phyloP scores from a whole-genome alignment of 257 asterid genomes.

The Fraxinus anomala region DNA sequence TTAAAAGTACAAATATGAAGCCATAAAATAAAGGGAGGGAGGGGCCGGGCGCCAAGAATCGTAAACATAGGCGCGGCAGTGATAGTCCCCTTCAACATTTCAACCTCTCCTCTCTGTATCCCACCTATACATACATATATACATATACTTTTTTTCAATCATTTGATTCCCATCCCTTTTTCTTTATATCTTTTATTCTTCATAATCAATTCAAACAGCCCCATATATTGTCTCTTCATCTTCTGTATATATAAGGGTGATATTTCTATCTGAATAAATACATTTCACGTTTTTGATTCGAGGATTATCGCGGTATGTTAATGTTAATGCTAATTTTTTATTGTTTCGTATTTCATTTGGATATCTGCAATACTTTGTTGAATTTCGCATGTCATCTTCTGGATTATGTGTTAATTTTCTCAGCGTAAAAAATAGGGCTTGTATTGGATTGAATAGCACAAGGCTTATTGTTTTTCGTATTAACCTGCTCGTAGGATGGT shows the following conservation, averaged over 20 bases:
- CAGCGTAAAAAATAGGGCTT: not conserved
- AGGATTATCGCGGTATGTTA: conserved; percentile 36
- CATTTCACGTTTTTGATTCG: conserved; percentile 9
- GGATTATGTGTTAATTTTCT: not conserved
- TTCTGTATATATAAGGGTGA: conserved; percentile 26
- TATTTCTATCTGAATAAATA: conserved; percentile 2
- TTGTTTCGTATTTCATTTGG: not conserved
- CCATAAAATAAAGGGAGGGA: not conserved
- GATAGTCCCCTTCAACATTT: conserved; percentile 67
- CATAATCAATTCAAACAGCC: conserved; percentile 44
- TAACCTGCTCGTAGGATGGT: too few species aligned
- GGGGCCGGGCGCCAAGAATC: not conserved
- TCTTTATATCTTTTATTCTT: conserved; percentile 16
- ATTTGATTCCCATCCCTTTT: conserved; percentile 25
- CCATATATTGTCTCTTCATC: conserved; percentile 42
- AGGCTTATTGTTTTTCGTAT: too few species aligned
- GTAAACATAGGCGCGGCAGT: conserved; percentile 38
- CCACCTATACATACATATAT: conserved; percentile 31
- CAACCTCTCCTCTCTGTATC: conserved; percentile 43
- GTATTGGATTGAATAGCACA: not conserved
- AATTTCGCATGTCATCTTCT: conserved; percentile 7
- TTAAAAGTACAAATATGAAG: too few species aligned
- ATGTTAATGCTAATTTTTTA: not conserved
- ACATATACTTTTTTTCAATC: conserved; percentile 34
- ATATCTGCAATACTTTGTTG: conserved; percentile 3